Conservation (phyloP, 2,329 filamentous ascomycete genomes). For the Ceratocystis cacaofunesta region DNA sequence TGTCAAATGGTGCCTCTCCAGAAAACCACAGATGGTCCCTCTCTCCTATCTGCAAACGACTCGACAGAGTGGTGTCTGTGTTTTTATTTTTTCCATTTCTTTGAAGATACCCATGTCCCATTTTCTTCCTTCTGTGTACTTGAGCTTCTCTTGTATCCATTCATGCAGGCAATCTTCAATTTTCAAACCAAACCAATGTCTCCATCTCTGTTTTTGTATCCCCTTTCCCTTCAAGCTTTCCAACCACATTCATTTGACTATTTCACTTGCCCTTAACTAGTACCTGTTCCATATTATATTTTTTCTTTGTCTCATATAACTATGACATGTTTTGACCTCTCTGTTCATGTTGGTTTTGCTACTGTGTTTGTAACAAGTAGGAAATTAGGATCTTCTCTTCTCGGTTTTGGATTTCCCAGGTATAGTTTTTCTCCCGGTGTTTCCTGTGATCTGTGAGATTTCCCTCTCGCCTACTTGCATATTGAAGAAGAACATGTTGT, state of each 20-base stretch:
- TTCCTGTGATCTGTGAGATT: too few species aligned
- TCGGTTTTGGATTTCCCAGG: neutral
- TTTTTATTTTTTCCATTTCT: constrained; percentile 5
- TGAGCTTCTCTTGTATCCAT: neutral
- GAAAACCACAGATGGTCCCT: neutral
- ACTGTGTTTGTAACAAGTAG: neutral
- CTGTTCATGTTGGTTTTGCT: neutral
- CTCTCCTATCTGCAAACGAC: neutral
- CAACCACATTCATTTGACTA: constrained; percentile 1
- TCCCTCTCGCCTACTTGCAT: too few species aligned
- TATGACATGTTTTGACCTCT: neutral
- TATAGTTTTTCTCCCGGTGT: neutral
- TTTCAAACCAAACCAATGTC: neutral
- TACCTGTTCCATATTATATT: constrained; percentile 2
- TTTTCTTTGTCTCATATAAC: neutral
- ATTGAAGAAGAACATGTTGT: too few species aligned
- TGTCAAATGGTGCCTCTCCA: neutral
- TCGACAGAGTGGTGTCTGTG: neutral
- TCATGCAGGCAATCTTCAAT: neutral
- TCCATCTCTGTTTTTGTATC: neutral
- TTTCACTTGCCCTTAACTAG: neutral
- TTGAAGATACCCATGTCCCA: neutral
- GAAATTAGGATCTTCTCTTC: too few species aligned
- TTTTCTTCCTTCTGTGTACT: neutral
- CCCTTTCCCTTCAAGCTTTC: neutral